Percentiles rank a stretch among this genome's conserved stretches.
Conservation (phyloP, 2,329 filamentous ascomycete species). For the Talaromyces sp. region DNA sequence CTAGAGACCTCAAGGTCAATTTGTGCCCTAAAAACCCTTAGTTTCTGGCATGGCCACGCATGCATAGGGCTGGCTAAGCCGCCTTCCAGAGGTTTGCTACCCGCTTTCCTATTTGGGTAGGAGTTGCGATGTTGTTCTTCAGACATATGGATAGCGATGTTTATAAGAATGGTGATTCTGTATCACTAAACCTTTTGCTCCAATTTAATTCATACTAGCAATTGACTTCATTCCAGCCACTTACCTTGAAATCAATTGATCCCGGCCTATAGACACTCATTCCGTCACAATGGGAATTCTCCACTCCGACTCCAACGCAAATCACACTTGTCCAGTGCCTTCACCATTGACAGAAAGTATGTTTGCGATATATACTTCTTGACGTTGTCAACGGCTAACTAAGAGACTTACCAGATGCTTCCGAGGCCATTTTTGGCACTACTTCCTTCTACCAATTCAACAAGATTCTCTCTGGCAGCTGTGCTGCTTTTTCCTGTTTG, state of each 20-base stretch:
- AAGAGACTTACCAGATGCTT: conserved; percentile 19
- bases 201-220: not conserved
- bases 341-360: conserved; percentile 7
- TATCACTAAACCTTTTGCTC: not conserved
- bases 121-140: not conserved
- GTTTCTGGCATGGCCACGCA: not conserved
- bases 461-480: conserved; percentile 38
- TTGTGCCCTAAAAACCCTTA: not conserved
- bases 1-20: not conserved
- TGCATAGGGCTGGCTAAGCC: not conserved
- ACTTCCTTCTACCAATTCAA: conserved; percentile 37
- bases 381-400: not conserved
- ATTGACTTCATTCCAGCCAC: too few species aligned
- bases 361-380: conserved; percentile 12
- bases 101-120: not conserved
- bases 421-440: conserved; percentile 25
- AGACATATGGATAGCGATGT: not conserved
- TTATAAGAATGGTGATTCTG: not conserved
- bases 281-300: not conserved
- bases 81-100: not conserved
- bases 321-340: conserved; percentile 8
- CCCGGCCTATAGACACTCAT: not conserved
- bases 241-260: not conserved
- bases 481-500: conserved; percentile 34
- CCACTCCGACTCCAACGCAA: not conserved